These are phyloP conservation scores for Geosiphon pyriformis DNA, from an alignment of 192 early-diverging fungal genomes.

Conservation along the genomic window DNA sequence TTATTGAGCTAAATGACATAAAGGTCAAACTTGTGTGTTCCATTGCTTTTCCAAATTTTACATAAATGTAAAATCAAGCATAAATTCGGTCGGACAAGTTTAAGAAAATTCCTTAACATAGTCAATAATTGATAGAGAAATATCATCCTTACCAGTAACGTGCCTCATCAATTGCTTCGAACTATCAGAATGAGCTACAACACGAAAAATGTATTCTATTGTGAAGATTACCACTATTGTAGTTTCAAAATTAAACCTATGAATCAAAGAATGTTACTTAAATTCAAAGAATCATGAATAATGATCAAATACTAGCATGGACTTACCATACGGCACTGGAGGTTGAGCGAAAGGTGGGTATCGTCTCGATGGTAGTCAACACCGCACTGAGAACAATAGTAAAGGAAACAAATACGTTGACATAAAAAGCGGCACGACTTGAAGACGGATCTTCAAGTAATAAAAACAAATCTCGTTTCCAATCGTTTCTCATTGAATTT, in stretches of 20 bases:
- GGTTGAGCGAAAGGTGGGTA: conserved; percentile 61
- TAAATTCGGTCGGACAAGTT: neutral
- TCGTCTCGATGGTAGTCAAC: conserved; percentile 74
- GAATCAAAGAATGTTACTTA: neutral
- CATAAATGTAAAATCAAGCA: neutral
- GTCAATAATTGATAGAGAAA: neutral
- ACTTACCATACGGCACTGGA: conserved; percentile 49
- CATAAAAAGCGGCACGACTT: conserved; percentile 60
- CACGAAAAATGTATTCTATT: conserved; percentile 62
- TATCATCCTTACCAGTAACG: conserved; percentile 36
- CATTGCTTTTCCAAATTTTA: neutral
- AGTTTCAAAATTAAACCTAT: conserved; percentile 64
- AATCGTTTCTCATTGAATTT: conserved; percentile 38
- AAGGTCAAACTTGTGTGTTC: neutral
- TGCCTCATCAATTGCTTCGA: conserved; percentile 54
- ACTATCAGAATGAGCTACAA: conserved; percentile 68
- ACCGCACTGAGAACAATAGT: conserved; percentile 69
- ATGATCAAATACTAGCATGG: neutral
- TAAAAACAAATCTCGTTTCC: conserved; percentile 60
- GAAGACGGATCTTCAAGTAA: conserved; percentile 78
- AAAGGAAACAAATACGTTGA: conserved; percentile 69
- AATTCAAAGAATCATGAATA: neutral
- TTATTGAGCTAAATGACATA: neutral
- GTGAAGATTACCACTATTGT: conserved; percentile 70
- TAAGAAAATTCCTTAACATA: conserved; percentile 6